These are phyloP conservation scores for Chlorociboria aeruginascens DNA, from an alignment of 495 filamentous ascomycete genomes.

Conservation along the genomic window DNA sequence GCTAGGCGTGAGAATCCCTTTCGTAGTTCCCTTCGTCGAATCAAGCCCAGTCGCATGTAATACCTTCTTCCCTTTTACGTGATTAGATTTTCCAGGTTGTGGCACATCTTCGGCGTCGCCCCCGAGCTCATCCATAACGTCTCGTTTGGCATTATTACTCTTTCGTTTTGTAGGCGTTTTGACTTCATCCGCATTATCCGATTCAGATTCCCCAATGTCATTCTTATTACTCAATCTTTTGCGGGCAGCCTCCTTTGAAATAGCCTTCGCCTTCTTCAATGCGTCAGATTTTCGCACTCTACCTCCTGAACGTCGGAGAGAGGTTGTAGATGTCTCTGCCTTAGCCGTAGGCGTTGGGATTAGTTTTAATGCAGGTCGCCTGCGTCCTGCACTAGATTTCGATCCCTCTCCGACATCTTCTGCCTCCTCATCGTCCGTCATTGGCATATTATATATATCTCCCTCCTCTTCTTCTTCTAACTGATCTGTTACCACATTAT, in stretches of 20 bases:
- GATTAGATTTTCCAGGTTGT: background rate
- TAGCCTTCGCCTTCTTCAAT: slow-evolving; percentile 9
- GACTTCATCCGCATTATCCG: background rate
- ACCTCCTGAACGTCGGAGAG: background rate
- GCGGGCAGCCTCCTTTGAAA: slow-evolving; percentile 9
- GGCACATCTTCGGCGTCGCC: background rate
- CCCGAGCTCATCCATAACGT: background rate
- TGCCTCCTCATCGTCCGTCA: slow-evolving; percentile 1
- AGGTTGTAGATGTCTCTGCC: background rate
- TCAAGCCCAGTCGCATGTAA: background rate
- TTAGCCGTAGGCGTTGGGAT: background rate
- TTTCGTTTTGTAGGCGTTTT: background rate
- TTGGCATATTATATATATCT: background rate
- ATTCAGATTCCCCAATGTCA: background rate
- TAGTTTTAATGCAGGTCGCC: background rate
- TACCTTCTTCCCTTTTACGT: slow-evolving; percentile 1
- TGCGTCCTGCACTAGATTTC: background rate
- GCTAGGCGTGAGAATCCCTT: slow-evolving; percentile 17
- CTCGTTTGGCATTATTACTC: background rate
- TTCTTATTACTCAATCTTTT: slow-evolving; percentile 2
- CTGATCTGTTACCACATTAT: slow-evolving; percentile 1
- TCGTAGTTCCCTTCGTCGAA: background rate
- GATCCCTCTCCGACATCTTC: background rate
- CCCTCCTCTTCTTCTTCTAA: slow-evolving; percentile 1
- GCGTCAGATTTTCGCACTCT: slow-evolving; percentile 8